Base-by-base conservation (phyloP, 306 rosid species). In the Vigna reflexopilosa region DNA sequence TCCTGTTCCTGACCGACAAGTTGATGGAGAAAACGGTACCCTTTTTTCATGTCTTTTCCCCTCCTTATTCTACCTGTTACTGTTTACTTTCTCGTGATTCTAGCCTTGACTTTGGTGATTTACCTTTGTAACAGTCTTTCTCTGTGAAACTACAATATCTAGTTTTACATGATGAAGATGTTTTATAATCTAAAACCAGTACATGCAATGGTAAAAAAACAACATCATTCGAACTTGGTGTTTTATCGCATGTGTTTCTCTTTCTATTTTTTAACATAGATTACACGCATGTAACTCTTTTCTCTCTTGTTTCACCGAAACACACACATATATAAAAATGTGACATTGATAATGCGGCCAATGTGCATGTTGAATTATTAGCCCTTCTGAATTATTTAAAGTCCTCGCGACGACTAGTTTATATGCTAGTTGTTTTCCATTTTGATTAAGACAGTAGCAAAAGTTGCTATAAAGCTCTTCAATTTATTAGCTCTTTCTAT, bases 1-100 rank as follows among this genome's bases (percentile, higher is more conserved):
- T 90, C 91, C 85, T 93, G 86, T 93, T 93, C 88, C 91, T 91
- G 8, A 88, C 98, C 14, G 58, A 88, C 83, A 83, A 86, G 6
- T 70, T 73, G 77, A 69, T 70, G 9, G 97, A 93, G 64, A 93
- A 93, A 84, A 89, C 97, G 83, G 98, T 91, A 69, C 81, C 36
- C 51, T 17, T 34, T 42, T 19, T 17, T 40, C 9, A 13, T 56
- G 3, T 9, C 9, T 13, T n/a, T 24, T 52, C 3, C 5, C 26
- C 55, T 67, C 51, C 62, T 73, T 72, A 4, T 16, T 34, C 48
- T 1, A 36, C 32, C 19, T 26, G 10, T 20, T 57, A 57, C 4
- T 63, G 1, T 63, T 63, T 71, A 9, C n/a, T 52, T 71, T 70
- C 40, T 14, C 26, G 30, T 64, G 49, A 64, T 4, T 64, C 36